Evolutionary conservation across 116 monocot species (phyloP), one percentile per base, ranked within the genome.

Genomic region (Trichopus zeylanicus): DNA sequence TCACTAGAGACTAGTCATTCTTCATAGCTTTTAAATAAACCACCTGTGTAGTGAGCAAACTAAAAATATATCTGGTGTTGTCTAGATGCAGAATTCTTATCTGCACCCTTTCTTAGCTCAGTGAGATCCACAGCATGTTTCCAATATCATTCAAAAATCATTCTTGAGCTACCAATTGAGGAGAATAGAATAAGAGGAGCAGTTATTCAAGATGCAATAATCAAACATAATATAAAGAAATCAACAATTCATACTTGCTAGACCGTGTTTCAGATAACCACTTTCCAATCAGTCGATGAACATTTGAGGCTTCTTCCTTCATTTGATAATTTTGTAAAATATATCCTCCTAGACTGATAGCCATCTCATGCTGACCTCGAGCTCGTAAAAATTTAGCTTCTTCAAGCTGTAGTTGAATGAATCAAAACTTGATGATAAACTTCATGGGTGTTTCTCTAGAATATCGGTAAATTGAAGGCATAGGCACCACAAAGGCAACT

Each of bases 191-290:
- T 53, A 15, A 34, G 27, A 64, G 26, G 18, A 23, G 13, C n/a
- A 3, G 3, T 3, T 13, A 4, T 42, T 42, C n/a, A 42, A n/a
- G 13, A 16, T 16, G 42, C 12, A 42, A n/a, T 15, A 42, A 42
- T 42, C 5, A 42, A 42, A 42, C 8, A 15, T 1, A 42, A n/a
- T 42, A 13, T 16, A 42, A 13, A 42, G n/a, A 13, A 42, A 42
- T 42, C 13, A 42, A 23, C 4, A 42, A 39, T 31, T 21, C 1
- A 2, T 91, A 97, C 97, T 87, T 91, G 97, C 97, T 81, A 8
- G 97, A 97, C 67, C 84, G 78, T 65, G 79, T 87, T 77, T 90
- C 91, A 39, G 87, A 91, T 70, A 97, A 63, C 97, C 97, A 97
- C 46, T 97, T 97, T 35, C 97, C 97, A 56, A 97, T 67, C 56